These are phyloP conservation scores for Aspergillus sp. DNA, from an alignment of 2,329 filamentous ascomycete species.

Conservation along the genomic window DNA sequence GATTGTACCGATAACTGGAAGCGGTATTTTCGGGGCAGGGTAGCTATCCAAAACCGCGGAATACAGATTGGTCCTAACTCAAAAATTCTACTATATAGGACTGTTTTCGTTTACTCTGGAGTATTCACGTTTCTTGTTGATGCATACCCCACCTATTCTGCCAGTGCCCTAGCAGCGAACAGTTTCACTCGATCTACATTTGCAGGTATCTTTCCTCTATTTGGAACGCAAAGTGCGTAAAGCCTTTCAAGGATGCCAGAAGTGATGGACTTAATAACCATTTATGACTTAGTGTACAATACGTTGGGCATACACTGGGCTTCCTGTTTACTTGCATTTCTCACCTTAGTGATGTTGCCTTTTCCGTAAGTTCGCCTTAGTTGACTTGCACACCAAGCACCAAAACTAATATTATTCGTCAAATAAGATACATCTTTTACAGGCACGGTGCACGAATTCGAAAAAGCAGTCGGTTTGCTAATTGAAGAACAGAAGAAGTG, in stretches of 20 bases:
- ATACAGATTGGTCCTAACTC: background rate
- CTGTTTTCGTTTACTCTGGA: conserved; percentile 75
- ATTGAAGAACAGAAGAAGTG: too few relatives aligned
- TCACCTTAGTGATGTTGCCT: conserved; percentile 46
- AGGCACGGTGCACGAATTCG: too few relatives aligned
- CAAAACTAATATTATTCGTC: too few relatives aligned
- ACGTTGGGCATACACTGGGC: conserved; percentile 49
- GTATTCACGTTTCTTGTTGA: conserved; percentile 86
- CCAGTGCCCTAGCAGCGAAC: conserved; percentile 75
- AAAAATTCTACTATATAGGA: too few relatives aligned
- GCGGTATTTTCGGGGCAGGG: conserved; percentile 68
- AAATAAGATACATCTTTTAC: too few relatives aligned
- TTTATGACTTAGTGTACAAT: conserved; percentile 53
- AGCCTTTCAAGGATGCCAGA: too few relatives aligned
- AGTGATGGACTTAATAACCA: too few relatives aligned
- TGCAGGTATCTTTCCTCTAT: conserved; percentile 75
- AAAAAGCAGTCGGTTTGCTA: too few relatives aligned
- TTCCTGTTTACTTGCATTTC: conserved; percentile 44
- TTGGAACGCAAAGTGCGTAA: conserved; percentile 63
- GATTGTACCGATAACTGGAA: conserved; percentile 74
- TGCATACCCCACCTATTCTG: conserved; percentile 49
- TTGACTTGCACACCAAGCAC: too few relatives aligned
- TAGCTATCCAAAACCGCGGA: conserved; percentile 47
- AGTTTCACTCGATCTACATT: conserved; percentile 76
- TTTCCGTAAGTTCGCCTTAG: conserved; percentile 47